Conservation (phyloP, 768 basidiomycete species). For the Imleria badia region DNA sequence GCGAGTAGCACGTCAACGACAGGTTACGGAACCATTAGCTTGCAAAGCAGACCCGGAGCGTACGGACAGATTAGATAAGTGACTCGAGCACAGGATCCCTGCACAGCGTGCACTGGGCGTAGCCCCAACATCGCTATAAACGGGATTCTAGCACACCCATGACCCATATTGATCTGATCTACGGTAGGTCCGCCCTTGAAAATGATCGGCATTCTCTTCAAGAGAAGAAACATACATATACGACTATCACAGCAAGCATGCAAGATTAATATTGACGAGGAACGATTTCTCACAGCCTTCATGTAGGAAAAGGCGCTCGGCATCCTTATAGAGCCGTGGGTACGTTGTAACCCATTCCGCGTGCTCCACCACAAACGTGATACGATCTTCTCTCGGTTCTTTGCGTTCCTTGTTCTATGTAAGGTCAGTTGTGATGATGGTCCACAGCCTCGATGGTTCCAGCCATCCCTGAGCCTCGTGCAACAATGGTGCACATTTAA, state of each 20-base stretch:
- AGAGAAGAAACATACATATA: not conserved
- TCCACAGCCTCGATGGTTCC: not conserved
- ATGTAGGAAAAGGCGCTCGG: not conserved
- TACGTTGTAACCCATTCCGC: slow-evolving; percentile 8
- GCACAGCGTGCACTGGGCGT: not conserved
- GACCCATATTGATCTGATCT: slow-evolving; percentile 4
- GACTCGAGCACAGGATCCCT: not conserved
- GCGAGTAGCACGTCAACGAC: not conserved
- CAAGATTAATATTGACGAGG: not conserved
- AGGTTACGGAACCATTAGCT: not conserved
- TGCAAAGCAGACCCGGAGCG: not conserved
- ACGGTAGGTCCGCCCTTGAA: not conserved
- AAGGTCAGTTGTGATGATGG: not conserved
- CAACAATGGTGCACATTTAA: slow-evolving; percentile 1
- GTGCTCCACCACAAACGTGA: slow-evolving; percentile 9
- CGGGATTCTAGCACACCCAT: not conserved
- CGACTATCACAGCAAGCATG: not conserved
- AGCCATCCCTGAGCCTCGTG: slow-evolving; percentile 5
- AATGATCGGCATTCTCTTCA: slow-evolving; percentile 9
- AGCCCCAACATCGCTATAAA: not conserved
- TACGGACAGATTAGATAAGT: not conserved
- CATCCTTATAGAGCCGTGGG: not conserved
- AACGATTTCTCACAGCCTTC: not conserved
- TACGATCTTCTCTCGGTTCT: not conserved
- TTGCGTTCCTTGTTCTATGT: slow-evolving; percentile 1